Evolutionary conservation across 1,284 basidiomycete species (phyloP), one percentile per base, ranked within the genome.

Genomic region (Veloporphyrellus conicus): DNA sequence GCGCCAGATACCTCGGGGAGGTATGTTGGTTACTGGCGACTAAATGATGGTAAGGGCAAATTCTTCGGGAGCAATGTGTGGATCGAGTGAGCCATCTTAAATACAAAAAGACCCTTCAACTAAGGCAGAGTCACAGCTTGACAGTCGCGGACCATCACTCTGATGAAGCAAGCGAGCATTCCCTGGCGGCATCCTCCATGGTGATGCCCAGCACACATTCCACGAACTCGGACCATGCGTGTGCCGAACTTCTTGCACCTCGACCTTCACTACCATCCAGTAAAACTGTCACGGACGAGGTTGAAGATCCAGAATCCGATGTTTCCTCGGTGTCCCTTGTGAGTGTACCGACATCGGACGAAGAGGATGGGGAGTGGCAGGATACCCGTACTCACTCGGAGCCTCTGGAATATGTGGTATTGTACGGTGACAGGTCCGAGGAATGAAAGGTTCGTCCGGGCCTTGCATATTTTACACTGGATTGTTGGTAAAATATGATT

Each of bases 41-140:
- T 92, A 47, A 78, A 70, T 53, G 80, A 86, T 58, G 76, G 73
- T 2, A 58, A 73, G 12, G 77, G 76, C 6, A 74, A 73, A 39
- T 61, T 78, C 35, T 92, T 92, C 56, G 89, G 89, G 6, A 75
- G 81, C 37, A 82, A 76, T 50, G 73, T 90, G 16, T 89, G 86
- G 86, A 77, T 87, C 23, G 82, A 86, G 85, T 88, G 50, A 58
- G 73, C 10, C 20, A 28, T 38, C 7, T n/a, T 14, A 15, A 61
- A 56, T 37, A 15, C 43, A 20, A 23, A 23, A 35, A 25, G 18
- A 12, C 18, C 34, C 16, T 48, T 41, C 32, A 35, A 47, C 27
- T 54, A 20, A 52, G 19, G 43, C 41, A 35, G n/a, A 49, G 29
- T 23, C 41, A 33, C 45, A 87, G 84, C 48, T 81, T 90, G 62